These are phyloP conservation scores for Penicillium roqueforti DNA, from an alignment of 495 filamentous ascomycete species.

Conservation along the genomic window DNA sequence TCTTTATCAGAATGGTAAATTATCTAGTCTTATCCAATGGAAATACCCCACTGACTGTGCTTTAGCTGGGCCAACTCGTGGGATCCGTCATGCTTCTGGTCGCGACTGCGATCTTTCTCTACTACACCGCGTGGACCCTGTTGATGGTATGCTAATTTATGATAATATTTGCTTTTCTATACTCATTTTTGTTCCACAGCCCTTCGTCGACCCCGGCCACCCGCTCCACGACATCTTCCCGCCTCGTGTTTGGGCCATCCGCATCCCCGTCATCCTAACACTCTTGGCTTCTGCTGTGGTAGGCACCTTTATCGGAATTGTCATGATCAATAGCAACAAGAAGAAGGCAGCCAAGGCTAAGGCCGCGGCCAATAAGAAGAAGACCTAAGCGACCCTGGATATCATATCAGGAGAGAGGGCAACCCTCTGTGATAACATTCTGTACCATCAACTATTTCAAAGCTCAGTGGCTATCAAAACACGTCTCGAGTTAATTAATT, in stretches of 20 bases:
- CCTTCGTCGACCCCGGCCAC: constrained; percentile 93
- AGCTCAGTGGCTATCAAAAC: constrained; percentile 2
- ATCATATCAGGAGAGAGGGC: not conserved
- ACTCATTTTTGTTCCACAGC: constrained; percentile 48
- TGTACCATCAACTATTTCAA: constrained; percentile 3
- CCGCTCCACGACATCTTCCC: constrained; percentile 94
- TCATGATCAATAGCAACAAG: constrained; percentile 98
- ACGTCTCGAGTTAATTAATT: constrained; percentile 4
- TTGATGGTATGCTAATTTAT: constrained; percentile 67
- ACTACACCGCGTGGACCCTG: constrained; percentile 97
- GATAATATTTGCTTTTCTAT: not conserved
- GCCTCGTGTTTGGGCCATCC: constrained; percentile 96
- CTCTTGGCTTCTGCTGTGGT: constrained; percentile 91
- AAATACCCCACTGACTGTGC: constrained; percentile 4
- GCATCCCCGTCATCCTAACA: constrained; percentile 94
- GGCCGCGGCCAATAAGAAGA: constrained; percentile 65
- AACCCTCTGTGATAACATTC: not conserved
- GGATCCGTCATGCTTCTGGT: constrained; percentile 96
- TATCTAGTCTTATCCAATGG: not conserved
- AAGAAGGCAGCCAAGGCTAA: constrained; percentile 95
- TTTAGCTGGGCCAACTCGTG: constrained; percentile 88
- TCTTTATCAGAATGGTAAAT: constrained; percentile 29
- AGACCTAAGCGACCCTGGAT: constrained; percentile 48
- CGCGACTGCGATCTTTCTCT: constrained; percentile 93
- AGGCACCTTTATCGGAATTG: constrained; percentile 89